Evolutionary conservation across 192 early-diverging fungal species (phyloP).

Genomic region (Coemansia sp.): DNA sequence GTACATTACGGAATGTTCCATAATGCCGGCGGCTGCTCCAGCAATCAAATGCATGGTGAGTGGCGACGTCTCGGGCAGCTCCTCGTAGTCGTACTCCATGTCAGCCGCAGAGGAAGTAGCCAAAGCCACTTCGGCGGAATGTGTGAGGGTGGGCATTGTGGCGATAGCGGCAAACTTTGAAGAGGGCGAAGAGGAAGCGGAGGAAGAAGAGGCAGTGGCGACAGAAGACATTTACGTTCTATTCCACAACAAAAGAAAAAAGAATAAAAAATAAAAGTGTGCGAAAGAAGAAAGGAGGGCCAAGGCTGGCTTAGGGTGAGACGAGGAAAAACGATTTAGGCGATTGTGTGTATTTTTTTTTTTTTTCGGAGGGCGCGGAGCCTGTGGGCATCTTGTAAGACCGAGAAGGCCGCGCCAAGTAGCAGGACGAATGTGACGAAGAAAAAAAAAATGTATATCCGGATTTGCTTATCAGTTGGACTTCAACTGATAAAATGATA

Average conservation of each 20-base stretch:
- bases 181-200: not conserved
- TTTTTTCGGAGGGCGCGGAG: not conserved
- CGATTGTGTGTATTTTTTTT: not conserved
- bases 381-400: conserved; percentile 3
- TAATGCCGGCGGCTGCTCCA: conserved; percentile 96
- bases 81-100: conserved; percentile 87
- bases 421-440: too few relatives aligned
- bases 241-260: not conserved
- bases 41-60: conserved; percentile 85
- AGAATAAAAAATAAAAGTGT: not conserved
- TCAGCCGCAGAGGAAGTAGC: not conserved
- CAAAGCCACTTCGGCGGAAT: not conserved
- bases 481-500: too few relatives aligned
- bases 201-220: not conserved
- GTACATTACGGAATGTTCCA: conserved; percentile 95
- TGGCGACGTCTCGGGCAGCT: conserved; percentile 80
- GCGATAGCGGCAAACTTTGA: not conserved
- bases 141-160: conserved; percentile 5
- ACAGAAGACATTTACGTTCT: conserved; percentile 8
- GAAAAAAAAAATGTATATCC: not conserved
- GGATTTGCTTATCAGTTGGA: not conserved
- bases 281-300: not conserved
- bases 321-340: not conserved
- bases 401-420: too few relatives aligned
- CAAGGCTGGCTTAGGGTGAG: not conserved